Base-by-base conservation (phyloP, 2,329 filamentous ascomycete genomes). In the Fonsecaea nubica region DNA sequence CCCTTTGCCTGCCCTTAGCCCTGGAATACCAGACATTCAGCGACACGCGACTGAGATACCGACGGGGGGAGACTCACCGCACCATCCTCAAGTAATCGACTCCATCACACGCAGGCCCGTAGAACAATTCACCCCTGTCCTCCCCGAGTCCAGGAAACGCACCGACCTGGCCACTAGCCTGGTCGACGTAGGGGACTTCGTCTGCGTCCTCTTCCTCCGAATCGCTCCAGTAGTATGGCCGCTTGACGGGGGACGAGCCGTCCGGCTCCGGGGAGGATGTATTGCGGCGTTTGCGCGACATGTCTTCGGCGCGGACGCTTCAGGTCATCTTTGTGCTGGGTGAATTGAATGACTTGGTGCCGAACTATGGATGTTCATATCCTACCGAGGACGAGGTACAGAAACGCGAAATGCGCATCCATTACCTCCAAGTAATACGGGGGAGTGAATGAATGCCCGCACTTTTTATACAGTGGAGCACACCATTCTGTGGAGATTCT, bases 61-160 rank as follows among this genome's bases (percentile, higher is more conserved):
- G 12, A 32, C 30, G 30, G 13, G 65, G 30, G 40, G 50, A 54
- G 56, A 75, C 85, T 84, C 81, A 92, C 90, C 90, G 85, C 63
- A 92, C 90, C 77, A 89, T 87, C 72, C 83, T 84, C 67, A 93
- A 77, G 79, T 93, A 93, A 59, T 87, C 87, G 73, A 92, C 79
- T 1, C 89, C 89, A 77, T 91, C 88, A 36, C 83, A 80, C 62
- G 89, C 86, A 57, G 89, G 87, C 56, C 90, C 89, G 71, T 90
- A 90, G 63, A 89, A 87, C 0, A 89, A 79, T 65, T 89, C 87
- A 9, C 75, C 78, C 3, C 80, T 76, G 48, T 75, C 65, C 66
- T 84, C 81, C 54, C 87, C 84, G 13, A 87, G 78, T n/a, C 85
- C 85, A 6, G 89, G 88, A 72, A 93, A 90, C 52, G 90, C 90